Base-by-base conservation (phyloP, 2,329 filamentous ascomycete genomes). In the Juglanconis oblonga region DNA sequence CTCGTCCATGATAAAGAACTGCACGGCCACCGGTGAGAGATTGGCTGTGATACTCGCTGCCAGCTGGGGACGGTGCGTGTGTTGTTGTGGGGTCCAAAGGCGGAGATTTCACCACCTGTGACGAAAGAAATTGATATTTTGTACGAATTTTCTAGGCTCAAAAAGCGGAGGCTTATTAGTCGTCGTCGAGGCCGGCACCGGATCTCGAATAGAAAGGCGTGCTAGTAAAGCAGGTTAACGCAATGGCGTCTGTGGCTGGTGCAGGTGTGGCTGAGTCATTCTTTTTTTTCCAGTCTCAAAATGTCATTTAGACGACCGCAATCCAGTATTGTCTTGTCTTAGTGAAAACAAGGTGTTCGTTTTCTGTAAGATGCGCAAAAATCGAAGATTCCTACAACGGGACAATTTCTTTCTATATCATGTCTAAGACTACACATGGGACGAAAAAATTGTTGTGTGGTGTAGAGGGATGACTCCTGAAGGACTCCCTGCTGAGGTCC, bases 1-100 rank as follows among this genome's bases (percentile, higher is more conserved):
- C 62, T 74, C 72, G 61, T 73, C 72, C 72, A 74, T 74, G 14
- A 42, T 52, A 45, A 29, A n/a, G 52, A 31, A 53, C 32, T 52
- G 32, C 35, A 24, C 24, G 24, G 24, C 24, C 24, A 24, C 24
- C 24, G 24, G 24, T 24, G 24, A 38, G 50, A 52, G 14, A 13
- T n/a, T 38, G 14, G 13, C 4, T 10, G 38, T 7, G n/a, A 29
- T 7, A 52, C 38, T 42, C 24, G 24, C 24, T 24, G 2, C 24
- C 24, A 14, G 38, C 38, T 42, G 38, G n/a, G 38, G 38, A 42
- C 38, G 38, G 38, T 14, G 38, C 7, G 38, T 42, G 5, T 10
- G 11, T 13, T 11, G n/a, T 9, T 11, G 10, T 9, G n/a, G 10
- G n/a, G 10, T 10, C 10, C 11, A 42, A 9, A 14, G 4, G 38